These are phyloP conservation scores for Pseudocercospora vitis DNA, from an alignment of 2,329 filamentous ascomycete species.

Conservation along the genomic window DNA sequence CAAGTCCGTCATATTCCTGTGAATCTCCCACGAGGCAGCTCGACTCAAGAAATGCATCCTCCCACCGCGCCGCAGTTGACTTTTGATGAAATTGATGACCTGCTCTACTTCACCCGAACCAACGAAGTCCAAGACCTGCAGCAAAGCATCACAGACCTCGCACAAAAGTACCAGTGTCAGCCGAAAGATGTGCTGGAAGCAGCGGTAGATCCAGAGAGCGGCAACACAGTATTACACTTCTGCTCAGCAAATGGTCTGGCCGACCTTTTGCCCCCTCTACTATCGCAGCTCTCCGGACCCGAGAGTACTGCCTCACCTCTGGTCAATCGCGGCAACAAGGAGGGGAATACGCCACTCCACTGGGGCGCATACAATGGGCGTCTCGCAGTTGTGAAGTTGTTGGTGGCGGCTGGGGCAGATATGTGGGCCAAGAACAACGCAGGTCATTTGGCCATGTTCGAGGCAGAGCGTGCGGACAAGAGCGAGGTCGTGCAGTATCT, in stretches of 20 bases:
- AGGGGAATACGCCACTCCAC: constrained; percentile 88
- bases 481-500: constrained; percentile 51
- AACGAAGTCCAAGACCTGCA: constrained; percentile 73
- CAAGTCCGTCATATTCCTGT: too few species aligned
- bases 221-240: constrained; percentile 83
- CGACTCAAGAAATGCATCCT: constrained; percentile 13
- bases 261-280: constrained; percentile 31
- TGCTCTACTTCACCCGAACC: constrained; percentile 80
- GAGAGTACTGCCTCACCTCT: constrained; percentile 42
- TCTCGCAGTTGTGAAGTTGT: constrained; percentile 71
- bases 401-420: constrained; percentile 75
- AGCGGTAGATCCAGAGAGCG: constrained; percentile 71
- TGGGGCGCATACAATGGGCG: constrained; percentile 93
- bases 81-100: constrained; percentile 84
- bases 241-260: constrained; percentile 85
- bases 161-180: constrained; percentile 60
- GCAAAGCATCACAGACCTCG: constrained; percentile 58
- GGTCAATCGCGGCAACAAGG: constrained; percentile 70
- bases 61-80: constrained; percentile 47
- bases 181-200: constrained; percentile 65
- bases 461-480: constrained; percentile 52
- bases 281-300: constrained; percentile 16
- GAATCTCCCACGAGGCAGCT: background rate
- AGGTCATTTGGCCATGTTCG: constrained; percentile 65
- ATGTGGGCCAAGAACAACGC: constrained; percentile 77